A percentile compares a stretch with the other conserved stretches of the same genome.
Evolutionary conservation across 1,139 yeast genomes (phyloP).

Genomic region (Blastobotrys buckinghamii): DNA sequence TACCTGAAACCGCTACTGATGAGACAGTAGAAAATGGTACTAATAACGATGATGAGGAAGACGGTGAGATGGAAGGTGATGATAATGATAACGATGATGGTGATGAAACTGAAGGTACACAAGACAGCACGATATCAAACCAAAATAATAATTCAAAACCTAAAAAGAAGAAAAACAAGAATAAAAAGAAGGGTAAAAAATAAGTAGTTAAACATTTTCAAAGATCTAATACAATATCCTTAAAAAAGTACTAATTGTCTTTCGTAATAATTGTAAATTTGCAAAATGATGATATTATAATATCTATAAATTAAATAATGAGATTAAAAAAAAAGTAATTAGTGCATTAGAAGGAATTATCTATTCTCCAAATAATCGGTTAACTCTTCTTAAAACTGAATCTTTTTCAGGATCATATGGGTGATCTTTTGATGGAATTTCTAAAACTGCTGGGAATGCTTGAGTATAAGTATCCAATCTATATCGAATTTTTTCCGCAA

Average conservation of each 20-base stretch:
- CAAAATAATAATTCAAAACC: conserved; percentile 9
- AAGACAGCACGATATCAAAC: not conserved
- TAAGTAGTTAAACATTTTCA: not conserved
- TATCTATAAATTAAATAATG: not conserved
- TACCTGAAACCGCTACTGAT: not conserved
- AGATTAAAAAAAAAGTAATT: not conserved
- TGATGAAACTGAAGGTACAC: not conserved
- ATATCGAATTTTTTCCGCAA: conserved; percentile 84
- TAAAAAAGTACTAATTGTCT: no score
- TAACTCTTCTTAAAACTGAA: conserved; percentile 86
- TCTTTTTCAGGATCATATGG: conserved; percentile 98
- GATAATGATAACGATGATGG: not conserved
- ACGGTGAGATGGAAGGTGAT: not conserved
- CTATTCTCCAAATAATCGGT: conserved; percentile 89
- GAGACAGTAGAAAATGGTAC: not conserved
- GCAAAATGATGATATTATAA: no score
- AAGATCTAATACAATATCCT: no score
- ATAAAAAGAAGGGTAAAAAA: conserved; percentile 31
- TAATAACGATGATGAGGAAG: not conserved
- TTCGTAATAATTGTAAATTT: no score
- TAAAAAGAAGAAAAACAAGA: conserved; percentile 28
- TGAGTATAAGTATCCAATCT: conserved; percentile 77
- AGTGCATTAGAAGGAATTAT: not conserved
- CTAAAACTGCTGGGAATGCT: conserved; percentile 95
- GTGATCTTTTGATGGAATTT: conserved; percentile 96